Evolutionary conservation across 257 asterid species (phyloP).

Genomic region (Solanum neorickii): DNA sequence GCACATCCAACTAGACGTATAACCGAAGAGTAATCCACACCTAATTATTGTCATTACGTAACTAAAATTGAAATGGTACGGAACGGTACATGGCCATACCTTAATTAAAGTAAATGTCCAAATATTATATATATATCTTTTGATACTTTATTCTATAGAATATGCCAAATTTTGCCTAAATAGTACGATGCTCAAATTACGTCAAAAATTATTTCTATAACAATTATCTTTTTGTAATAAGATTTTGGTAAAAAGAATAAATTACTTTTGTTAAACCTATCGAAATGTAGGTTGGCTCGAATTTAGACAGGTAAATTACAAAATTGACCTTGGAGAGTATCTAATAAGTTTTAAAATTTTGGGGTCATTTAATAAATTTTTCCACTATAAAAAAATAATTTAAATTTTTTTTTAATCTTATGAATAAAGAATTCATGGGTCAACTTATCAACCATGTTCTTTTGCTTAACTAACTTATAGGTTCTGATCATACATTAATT

Average conservation of each 20-base stretch:
- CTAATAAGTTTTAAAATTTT: background rate
- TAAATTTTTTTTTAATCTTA: too few species aligned
- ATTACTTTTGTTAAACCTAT: too few species aligned
- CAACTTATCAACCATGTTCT: background rate
- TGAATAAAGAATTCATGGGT: background rate
- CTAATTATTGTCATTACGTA: background rate
- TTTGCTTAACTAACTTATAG: background rate
- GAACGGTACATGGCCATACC: background rate
- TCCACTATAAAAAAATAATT: background rate
- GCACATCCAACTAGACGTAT: background rate
- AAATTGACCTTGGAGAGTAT: background rate
- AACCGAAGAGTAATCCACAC: background rate
- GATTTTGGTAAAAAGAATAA: too few species aligned
- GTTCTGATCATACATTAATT: background rate
- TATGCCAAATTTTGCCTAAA: background rate
- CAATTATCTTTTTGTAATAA: too few species aligned
- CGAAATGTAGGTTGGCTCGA: too few species aligned
- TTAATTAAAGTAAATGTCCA: background rate
- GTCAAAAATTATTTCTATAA: too few species aligned
- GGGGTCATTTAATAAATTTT: too few species aligned
- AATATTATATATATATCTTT: background rate
- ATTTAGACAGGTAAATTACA: too few species aligned
- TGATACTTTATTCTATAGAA: background rate
- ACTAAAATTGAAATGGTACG: background rate
- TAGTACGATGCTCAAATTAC: too few species aligned